phyloP scores from a whole-genome alignment of 257 asterid species.

The Asclepias syriaca region DNA sequence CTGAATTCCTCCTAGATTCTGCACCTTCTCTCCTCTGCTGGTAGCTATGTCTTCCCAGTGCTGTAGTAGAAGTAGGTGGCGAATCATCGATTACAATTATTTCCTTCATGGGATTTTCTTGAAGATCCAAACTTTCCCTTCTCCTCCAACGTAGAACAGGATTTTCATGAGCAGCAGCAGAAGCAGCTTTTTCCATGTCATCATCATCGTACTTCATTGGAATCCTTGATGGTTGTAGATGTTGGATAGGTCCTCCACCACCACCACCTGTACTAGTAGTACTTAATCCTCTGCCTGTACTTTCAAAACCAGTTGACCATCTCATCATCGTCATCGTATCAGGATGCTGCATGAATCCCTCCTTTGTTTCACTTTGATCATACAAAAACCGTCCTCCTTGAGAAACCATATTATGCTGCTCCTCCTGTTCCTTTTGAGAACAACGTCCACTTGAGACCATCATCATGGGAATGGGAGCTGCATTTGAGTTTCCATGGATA shows the following conservation, averaged over 20 bases:
- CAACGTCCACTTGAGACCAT: conserved; percentile 18
- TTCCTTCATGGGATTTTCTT: conserved; percentile 31
- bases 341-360: conserved; percentile 25
- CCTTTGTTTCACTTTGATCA: conserved; percentile 18
- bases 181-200: conserved; percentile 22
- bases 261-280: conserved; percentile 16
- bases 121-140: conserved; percentile 17
- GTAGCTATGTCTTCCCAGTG: conserved; percentile 12
- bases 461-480: background rate
- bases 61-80: conserved; percentile 22
- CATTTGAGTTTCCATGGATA: conserved; percentile 24
- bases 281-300: background rate
- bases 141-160: conserved; percentile 14
- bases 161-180: background rate
- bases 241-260: conserved; percentile 15
- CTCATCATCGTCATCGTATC: conserved; percentile 15
- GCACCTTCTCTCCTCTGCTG: conserved; percentile 17
- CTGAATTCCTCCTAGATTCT: conserved; percentile 18
- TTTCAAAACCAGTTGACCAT: conserved; percentile 29
- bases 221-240: conserved; percentile 22
- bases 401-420: conserved; percentile 20
- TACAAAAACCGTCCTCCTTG: conserved; percentile 23
- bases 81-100: conserved; percentile 44
- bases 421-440: conserved; percentile 19
- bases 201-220: conserved; percentile 14